Base-by-base conservation (phyloP, 352 stramenopile genomes). In the Globisporangium polare region DNA sequence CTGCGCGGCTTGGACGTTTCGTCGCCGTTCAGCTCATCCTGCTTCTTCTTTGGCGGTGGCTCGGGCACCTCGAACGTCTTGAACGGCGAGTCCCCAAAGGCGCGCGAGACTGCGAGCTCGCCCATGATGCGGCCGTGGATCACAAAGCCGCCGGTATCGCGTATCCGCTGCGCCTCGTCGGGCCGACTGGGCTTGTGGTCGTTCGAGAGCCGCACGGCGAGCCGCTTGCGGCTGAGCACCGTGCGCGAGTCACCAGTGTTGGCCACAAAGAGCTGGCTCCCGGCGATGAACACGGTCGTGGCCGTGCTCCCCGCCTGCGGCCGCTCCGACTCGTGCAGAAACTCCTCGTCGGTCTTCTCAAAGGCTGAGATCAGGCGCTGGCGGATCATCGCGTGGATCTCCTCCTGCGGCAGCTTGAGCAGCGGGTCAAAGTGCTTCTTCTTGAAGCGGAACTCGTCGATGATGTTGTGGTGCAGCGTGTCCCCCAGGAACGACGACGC, bases 201-300 rank as follows among this genome's bases (percentile, higher is more conserved):
- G 58, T 97, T 97, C 17, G 95, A 98, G 13, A 98, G 76, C 61
- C 96, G 89, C 20, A 96, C 78, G 2, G 90, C 93, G 27, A 82
- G 74, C 1, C 92, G 90, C 20, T 80, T 83, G 20, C 94, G 84
- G 47, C 93, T 98, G 46, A 99, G 58, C 18, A 99, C 84, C 7
- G 97, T 98, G 7, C 97, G 83, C 37, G 92, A 98, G 66, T 99
- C 97, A 31, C 97, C 97, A 8, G 98, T 94, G 63, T 99, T 99
- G 0, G 94, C 93, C 8, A 97, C 92, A 68, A 98, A 98, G 39
- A 99, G 67, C 46, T 88, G 73, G 35, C 92, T 83, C 6, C 96
- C 96, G 7, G 97, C 81, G 27, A 99, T 75, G 50, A 99, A 83
- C 15, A 98, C 91, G 0, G 94, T 98, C 4, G 94, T 97, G 13